Percentiles rank a stretch among this genome's conserved stretches.
Evolutionary conservation across 73 alveolate species (phyloP).

Genomic region (Paramecium tetraurelia): DNA sequence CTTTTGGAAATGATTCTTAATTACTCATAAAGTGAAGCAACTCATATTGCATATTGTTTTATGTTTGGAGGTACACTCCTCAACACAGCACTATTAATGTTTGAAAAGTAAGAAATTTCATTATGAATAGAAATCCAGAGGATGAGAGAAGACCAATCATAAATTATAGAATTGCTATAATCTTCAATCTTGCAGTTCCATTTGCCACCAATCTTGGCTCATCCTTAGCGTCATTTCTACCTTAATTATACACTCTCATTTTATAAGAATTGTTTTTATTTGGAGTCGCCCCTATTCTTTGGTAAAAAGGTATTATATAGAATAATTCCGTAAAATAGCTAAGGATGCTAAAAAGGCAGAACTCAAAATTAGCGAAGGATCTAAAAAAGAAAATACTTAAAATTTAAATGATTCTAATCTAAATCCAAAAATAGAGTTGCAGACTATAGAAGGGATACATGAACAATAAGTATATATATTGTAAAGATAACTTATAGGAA

Average conservation of each 20-base stretch:
- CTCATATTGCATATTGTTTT: constrained; percentile 47
- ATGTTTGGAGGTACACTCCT: constrained; percentile 40
- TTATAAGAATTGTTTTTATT: not conserved
- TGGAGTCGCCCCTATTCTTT: not conserved
- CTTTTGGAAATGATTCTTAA: constrained; percentile 20
- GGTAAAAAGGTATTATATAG: not conserved
- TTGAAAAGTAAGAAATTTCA: not conserved
- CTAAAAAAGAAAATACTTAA: not conserved
- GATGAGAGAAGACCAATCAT: not conserved
- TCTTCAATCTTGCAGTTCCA: not conserved
- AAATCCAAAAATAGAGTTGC: not conserved
- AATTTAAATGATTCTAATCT: not conserved
- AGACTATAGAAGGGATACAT: not conserved
- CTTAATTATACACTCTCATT: not conserved
- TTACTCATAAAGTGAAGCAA: constrained; percentile 29
- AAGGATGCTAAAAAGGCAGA: not conserved
- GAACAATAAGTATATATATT: not conserved
- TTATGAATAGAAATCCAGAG: not conserved
- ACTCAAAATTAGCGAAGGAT: not conserved
- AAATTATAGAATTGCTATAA: not conserved
- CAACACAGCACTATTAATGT: not conserved
- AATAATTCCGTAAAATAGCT: not conserved
- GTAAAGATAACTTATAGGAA: not conserved
- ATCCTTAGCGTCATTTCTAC: not conserved
- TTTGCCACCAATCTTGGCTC: not conserved